Base-by-base conservation (phyloP, 2,329 filamentous ascomycete genomes). In the Cordyceps javanica region DNA sequence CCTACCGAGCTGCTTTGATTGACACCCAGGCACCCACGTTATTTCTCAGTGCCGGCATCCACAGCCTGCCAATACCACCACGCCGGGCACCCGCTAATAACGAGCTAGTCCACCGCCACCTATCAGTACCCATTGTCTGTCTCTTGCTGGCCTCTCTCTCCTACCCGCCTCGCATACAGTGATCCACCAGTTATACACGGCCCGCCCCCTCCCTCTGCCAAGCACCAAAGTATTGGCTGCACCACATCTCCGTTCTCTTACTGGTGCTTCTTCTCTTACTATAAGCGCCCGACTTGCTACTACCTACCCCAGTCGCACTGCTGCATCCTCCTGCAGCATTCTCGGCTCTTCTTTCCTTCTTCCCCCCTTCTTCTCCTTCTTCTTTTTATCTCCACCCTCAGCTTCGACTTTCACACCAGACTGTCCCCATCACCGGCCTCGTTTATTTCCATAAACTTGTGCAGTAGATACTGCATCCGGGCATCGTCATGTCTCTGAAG, bases 401-500 rank as follows among this genome's bases (percentile, higher is more conserved):
- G 3, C 11, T 21, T 49, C 19, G 26, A 23, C 45, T 57, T 42
- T 41, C 8, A 6, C 28, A 16, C 13, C 10, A 26, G 16, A 21
- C 32, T 14, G 39, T 8, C 16, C 53, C 55, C 30, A 14, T 44
- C 23, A 41, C 39, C 4, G 30, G 14, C 11, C 32, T 57, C 38
- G 21, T 21, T 3, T 10, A 3, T 52, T 53, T 48, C 28, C 25
- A n/a, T 28, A 30, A 9, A 41, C 32, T 32, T 30, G 46, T 16
- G 55, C 26, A 23, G 41, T 39, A 46, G 30, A 23, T 13, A 46
- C 49, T 53, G 56, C 63, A 61, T 60, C 63, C 60, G 61, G 61
- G 63, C 64, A 64, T 69, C 65, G 69, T 61, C 65, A 85, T 85
- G 82, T 83, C 82, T 62, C 72, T 85, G 66, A 85, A 85, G 74